A percentile compares a stretch with the other conserved stretches of the same genome.
These are phyloP conservation scores for Moesziomyces globuligerus DNA, from an alignment of 1,284 basidiomycete genomes.

Conservation along the genomic window DNA sequence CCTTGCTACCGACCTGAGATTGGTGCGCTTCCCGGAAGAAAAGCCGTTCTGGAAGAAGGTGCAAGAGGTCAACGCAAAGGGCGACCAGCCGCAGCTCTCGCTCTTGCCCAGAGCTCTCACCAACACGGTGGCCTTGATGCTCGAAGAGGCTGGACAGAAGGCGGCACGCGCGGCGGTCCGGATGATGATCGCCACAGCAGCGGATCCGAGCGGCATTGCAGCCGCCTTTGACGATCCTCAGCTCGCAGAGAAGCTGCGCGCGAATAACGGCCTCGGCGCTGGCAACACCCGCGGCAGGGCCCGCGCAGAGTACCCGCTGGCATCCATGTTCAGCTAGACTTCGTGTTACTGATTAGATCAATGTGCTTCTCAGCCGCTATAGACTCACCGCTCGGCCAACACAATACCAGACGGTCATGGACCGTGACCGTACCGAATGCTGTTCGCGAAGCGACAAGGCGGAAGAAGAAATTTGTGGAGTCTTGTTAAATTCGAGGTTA, in stretches of 20 bases:
- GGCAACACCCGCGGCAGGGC: constrained; percentile 31
- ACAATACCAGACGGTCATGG: not conserved
- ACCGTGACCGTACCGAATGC: not conserved
- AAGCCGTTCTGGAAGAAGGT: constrained; percentile 53
- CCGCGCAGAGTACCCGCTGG: constrained; percentile 42
- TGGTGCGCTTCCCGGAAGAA: constrained; percentile 57
- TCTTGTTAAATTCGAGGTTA: not conserved
- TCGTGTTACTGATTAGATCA: too few species aligned
- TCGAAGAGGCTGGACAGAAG: constrained; percentile 37
- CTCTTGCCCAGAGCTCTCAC: constrained; percentile 26
- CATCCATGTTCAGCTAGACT: constrained; percentile 31
- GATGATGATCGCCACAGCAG: constrained; percentile 41
- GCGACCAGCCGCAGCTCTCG: constrained; percentile 46
- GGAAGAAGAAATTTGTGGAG: not conserved
- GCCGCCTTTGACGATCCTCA: constrained; percentile 43
- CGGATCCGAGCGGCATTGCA: constrained; percentile 43
- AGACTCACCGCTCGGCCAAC: constrained; percentile 2
- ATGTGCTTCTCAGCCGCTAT: not conserved
- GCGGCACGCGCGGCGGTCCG: constrained; percentile 40
- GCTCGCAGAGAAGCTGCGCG: constrained; percentile 34
- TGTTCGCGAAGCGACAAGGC: not conserved
- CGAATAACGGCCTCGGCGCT: constrained; percentile 24
- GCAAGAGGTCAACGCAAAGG: constrained; percentile 48
- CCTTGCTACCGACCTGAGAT: constrained; percentile 49
- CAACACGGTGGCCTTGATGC: constrained; percentile 33